These are phyloP conservation scores for Acacia concinna DNA, from an alignment of 331 rosid genomes.

Conservation along the genomic window DNA sequence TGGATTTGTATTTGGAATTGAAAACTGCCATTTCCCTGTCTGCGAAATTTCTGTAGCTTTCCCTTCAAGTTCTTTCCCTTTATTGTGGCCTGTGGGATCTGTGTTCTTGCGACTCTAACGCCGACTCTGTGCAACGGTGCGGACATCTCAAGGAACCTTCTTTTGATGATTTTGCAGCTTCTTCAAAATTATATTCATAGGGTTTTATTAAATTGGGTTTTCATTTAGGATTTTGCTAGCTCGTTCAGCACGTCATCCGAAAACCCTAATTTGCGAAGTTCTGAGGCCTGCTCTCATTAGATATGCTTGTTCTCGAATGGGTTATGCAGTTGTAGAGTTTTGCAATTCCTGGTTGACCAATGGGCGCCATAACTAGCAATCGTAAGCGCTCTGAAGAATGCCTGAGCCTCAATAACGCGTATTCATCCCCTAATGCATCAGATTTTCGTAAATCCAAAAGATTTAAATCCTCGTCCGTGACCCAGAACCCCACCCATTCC, in stretches of 20 bases:
- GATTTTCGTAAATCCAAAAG: conserved; percentile 48
- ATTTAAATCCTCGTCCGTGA: conserved; percentile 32
- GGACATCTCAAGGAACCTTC: no score
- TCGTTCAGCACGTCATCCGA: neutral
- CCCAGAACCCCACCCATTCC: conserved; percentile 32
- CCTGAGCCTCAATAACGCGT: conserved; percentile 38
- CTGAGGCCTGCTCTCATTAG: neutral
- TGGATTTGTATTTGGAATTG: neutral
- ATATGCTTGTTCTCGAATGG: conserved; percentile 39
- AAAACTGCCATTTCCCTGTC: neutral
- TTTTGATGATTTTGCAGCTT: neutral
- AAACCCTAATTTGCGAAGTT: conserved; percentile 27
- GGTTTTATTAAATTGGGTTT: neutral
- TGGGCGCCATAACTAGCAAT: conserved; percentile 67
- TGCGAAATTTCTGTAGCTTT: neutral
- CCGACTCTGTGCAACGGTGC: neutral
- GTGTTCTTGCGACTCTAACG: neutral
- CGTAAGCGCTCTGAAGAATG: conserved; percentile 71
- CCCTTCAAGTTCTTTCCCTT: neutral
- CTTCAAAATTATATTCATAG: neutral
- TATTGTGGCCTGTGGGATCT: neutral
- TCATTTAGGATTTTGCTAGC: conserved; percentile 38
- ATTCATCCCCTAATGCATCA: conserved; percentile 39
- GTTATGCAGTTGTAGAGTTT: conserved; percentile 31
- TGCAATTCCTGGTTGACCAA: conserved; percentile 35